Evolutionary conservation across 306 rosid genomes (phyloP).

Genomic region (Vigna reflexopilosa): DNA sequence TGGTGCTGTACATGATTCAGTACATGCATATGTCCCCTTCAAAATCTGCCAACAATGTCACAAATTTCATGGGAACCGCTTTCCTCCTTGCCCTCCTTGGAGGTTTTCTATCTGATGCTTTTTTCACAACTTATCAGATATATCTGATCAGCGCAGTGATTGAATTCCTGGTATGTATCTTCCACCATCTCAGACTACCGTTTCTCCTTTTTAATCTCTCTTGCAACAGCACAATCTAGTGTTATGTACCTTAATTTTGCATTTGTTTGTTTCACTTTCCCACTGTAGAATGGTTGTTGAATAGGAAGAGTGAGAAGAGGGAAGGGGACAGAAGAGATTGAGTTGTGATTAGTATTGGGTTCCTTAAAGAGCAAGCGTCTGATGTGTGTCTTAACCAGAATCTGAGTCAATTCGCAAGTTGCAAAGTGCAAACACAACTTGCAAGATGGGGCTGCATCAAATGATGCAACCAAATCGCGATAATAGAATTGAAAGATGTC

Average conservation of each 20-base stretch:
- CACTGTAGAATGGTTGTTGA: neutral
- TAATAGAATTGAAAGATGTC: constrained; percentile 40
- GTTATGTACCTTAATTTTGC: neutral
- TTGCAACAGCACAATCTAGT: neutral
- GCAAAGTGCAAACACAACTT: constrained; percentile 43
- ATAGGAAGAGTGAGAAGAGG: neutral
- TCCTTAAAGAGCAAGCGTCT: constrained; percentile 46
- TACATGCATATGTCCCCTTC: constrained; percentile 87
- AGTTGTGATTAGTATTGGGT: constrained; percentile 30
- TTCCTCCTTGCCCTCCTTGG: constrained; percentile 96
- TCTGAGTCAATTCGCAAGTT: constrained; percentile 46
- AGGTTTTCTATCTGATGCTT: constrained; percentile 90
- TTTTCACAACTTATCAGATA: constrained; percentile 83
- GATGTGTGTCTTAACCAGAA: constrained; percentile 38
- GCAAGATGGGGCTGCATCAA: constrained; percentile 50
- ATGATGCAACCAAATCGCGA: constrained; percentile 46
- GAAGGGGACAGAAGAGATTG: neutral
- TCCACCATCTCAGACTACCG: neutral
- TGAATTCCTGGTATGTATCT: constrained; percentile 72
- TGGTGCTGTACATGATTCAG: constrained; percentile 67
- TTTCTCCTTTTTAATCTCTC: neutral
- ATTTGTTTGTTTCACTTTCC: neutral
- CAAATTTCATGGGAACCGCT: constrained; percentile 95
- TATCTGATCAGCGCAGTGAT: constrained; percentile 78
- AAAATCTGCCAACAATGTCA: constrained; percentile 85